These are phyloP conservation scores for Haplosporangium sp. DNA, from an alignment of 371 early-diverging fungal species.

Conservation along the genomic window DNA sequence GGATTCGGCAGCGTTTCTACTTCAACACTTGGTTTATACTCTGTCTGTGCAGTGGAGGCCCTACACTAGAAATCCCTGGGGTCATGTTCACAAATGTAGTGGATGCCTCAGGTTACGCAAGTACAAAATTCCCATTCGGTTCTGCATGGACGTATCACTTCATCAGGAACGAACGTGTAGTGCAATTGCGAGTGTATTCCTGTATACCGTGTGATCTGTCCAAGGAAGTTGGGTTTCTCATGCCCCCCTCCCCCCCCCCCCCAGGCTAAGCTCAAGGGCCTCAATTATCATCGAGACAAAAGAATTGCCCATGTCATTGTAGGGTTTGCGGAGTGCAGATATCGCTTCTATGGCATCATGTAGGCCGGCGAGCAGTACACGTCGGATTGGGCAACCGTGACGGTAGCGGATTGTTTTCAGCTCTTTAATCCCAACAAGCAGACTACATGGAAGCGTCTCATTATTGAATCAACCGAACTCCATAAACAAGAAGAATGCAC, in stretches of 20 bases:
- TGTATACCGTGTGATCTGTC: constrained; percentile 7
- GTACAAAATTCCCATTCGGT: background rate
- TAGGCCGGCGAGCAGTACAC: constrained; percentile 17
- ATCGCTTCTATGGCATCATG: constrained; percentile 26
- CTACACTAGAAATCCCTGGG: too few relatives aligned
- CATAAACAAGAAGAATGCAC: background rate
- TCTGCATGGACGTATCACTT: constrained; percentile 3
- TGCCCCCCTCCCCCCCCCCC: too few relatives aligned
- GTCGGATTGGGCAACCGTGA: constrained; percentile 18
- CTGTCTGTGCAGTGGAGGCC: too few relatives aligned
- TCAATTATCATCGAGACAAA: background rate
- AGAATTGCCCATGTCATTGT: constrained; percentile 11
- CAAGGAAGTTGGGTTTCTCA: background rate
- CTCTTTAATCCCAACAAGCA: constrained; percentile 6
- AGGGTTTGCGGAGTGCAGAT: constrained; percentile 21
- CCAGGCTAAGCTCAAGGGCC: background rate
- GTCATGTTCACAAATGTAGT: background rate
- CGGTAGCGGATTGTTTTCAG: constrained; percentile 13
- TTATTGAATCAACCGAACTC: constrained; percentile 9
- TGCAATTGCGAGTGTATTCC: constrained; percentile 19
- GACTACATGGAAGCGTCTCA: constrained; percentile 17
- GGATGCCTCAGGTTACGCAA: background rate
- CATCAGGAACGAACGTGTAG: constrained; percentile 10
- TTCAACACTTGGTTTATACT: too few relatives aligned
- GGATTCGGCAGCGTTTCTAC: too few relatives aligned